Evolutionary conservation across 805 yeast species (phyloP), one percentile per base, ranked within the genome.

Genomic region (Sugiyamaella marilandica): DNA sequence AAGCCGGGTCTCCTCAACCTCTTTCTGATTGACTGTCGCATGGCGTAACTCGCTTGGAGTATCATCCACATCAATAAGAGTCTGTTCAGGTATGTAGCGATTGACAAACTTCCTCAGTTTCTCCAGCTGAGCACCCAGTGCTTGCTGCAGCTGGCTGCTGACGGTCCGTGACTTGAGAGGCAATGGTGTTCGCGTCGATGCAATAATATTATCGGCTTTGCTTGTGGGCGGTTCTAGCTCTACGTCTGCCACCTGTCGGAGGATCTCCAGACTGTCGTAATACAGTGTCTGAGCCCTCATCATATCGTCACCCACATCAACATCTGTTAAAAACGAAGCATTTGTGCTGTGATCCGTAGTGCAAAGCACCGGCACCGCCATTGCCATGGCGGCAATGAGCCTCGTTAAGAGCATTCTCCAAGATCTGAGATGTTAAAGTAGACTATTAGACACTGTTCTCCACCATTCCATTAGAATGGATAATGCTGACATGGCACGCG

Each of bases 1-100:
- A 34, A 10, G 24, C 5, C 19, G 43, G 16, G 19, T 37, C 14
- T 35, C 45, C 9, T 49, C 47, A 7, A 62, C 62, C 11, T 47
- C 13, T 14, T 51, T 34, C 5, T 34, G 9, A 34, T 34, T 34
- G 4, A 4, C 18, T 8, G 18, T 34, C 18, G 4, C 39, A 3
- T 8, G 39, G 8, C 4, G 18, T 34, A 13, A 34, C 39, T 34
- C 39, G 14, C 39, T 16, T 9, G 3, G 18, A 5, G 18, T 16
- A n/a, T 24, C 19, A 13, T 39, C 29, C 29, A 24, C 29, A 24
- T 24, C 29, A 5, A 24, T 24, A 24, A 7, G 29, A 16, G 24
- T 3, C 24, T 39, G 24, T 21, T n/a, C 21, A 5, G 43, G 43
- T 10, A 39, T 14, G 21, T 39, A 39, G 13, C 19, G 16, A 5